Conservation (phyloP, 1,284 basidiomycete genomes). For the Papiliotrema nemorosa region DNA sequence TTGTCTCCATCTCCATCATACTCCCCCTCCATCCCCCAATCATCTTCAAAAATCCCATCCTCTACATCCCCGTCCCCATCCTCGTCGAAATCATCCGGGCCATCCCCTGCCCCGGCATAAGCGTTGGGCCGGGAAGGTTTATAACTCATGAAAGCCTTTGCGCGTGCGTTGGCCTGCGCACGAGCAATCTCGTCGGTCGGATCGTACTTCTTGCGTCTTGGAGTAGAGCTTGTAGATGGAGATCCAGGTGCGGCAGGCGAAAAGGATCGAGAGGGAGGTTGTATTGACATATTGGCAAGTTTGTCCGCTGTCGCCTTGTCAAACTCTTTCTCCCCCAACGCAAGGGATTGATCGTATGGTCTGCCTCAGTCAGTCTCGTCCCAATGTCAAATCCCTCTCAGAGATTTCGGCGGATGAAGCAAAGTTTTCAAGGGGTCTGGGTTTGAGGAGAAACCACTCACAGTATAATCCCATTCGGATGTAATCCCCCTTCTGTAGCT, state of each 20-base stretch:
- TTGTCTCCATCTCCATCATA: constrained; percentile 10
- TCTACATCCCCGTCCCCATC: constrained; percentile 11
- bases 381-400: background rate
- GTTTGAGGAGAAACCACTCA: constrained; percentile 25
- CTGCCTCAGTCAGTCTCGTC: constrained; percentile 11
- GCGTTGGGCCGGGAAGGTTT: constrained; percentile 12
- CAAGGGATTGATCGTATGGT: constrained; percentile 31
- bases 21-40: constrained; percentile 14
- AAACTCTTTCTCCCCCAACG: constrained; percentile 35
- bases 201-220: constrained; percentile 3
- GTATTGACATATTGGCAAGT: constrained; percentile 19
- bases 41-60: constrained; percentile 12
- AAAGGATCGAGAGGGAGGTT: constrained; percentile 2
- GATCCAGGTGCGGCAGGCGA: background rate
- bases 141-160: constrained; percentile 33
- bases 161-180: constrained; percentile 22
- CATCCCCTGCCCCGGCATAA: constrained; percentile 9
- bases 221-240: background rate
- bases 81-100: constrained; percentile 8
- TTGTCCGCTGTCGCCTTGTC: constrained; percentile 30
- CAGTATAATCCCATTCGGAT: constrained; percentile 28
- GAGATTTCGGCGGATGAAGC: background rate
- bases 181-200: constrained; percentile 29
- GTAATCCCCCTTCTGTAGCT: constrained; percentile 19
- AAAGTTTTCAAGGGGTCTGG: background rate